A percentile compares a stretch with the other conserved stretches of the same genome.
phyloP scores from a whole-genome alignment of 108 stramenopile genomes.

The Chaetoceros tenuissimus region DNA sequence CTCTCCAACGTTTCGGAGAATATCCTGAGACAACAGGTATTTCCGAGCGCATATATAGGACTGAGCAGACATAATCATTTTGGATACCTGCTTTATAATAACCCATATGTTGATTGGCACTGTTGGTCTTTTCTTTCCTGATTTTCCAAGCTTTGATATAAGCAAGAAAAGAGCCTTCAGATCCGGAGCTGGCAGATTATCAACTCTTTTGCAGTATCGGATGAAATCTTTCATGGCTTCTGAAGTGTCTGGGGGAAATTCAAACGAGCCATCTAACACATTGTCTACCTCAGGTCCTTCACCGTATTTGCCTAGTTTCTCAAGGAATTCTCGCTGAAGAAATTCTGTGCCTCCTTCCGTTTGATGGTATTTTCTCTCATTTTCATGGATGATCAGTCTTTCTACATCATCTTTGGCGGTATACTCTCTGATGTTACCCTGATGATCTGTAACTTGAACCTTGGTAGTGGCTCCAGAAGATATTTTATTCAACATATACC shows the following conservation, averaged over 20 bases:
- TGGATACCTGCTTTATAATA: neutral
- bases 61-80: neutral
- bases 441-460: neutral
- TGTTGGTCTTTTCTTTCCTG: neutral
- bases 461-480: neutral
- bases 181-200: neutral
- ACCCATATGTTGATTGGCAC: neutral
- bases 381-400: neutral
- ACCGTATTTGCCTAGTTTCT: neutral
- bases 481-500: neutral
- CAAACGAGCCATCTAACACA: neutral
- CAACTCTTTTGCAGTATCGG: neutral
- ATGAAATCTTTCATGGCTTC: neutral
- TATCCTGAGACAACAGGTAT: slow-evolving; percentile 7
- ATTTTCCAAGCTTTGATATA: neutral
- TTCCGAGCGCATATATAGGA: neutral
- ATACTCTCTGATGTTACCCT: neutral
- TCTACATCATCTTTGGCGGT: neutral
- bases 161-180: neutral
- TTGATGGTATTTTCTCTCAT: neutral
- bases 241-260: neutral
- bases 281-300: neutral
- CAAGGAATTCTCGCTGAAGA: neutral
- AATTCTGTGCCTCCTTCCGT: neutral
- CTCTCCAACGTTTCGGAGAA: neutral